Percentiles rank a stretch among this genome's conserved stretches.
Conservation (phyloP, 1,139 yeast genomes). For the Yamadazyma kanchanaburiensis region DNA sequence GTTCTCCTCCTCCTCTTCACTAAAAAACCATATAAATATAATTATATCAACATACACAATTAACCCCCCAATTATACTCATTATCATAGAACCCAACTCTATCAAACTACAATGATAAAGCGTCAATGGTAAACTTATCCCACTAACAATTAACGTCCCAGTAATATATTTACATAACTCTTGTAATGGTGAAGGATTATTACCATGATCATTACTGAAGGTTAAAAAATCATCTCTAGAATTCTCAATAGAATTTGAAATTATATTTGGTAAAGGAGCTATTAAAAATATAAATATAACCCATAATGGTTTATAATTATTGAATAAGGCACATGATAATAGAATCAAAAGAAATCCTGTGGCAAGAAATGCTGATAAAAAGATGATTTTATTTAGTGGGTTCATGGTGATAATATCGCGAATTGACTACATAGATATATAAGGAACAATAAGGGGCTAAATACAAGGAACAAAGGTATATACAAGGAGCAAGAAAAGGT, state of each 20-base stretch:
- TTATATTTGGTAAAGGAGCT: conserved; percentile 68
- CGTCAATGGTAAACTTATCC: conserved; percentile 62
- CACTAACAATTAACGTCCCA: conserved; percentile 66
- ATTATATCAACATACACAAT: conserved; percentile 70
- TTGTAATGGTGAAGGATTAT: conserved; percentile 44
- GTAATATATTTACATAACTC: conserved; percentile 63
- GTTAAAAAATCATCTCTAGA: conserved; percentile 60
- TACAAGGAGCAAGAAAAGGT: too few species aligned
- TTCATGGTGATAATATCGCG: too few species aligned
- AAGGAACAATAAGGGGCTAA: too few species aligned
- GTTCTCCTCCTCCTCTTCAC: conserved; percentile 49
- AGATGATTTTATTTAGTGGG: conserved; percentile 69
- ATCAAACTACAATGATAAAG: conserved; percentile 60
- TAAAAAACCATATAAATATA: conserved; percentile 67
- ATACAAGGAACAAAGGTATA: too few species aligned
- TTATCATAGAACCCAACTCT: conserved; percentile 52
- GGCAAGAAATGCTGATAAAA: conserved; percentile 67
- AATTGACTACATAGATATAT: too few species aligned
- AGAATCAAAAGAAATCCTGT: conserved; percentile 71
- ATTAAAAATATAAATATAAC: conserved; percentile 61
- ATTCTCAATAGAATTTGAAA: conserved; percentile 41
- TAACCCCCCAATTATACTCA: conserved; percentile 70
- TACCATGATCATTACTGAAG: conserved; percentile 48
- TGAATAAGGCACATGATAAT: conserved; percentile 68
- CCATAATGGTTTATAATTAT: conserved; percentile 69